A percentile compares a stretch with the other conserved stretches of the same genome.
Conservation (phyloP, 176 grass and related monocot genomes). For the Saccharum spontaneum region DNA sequence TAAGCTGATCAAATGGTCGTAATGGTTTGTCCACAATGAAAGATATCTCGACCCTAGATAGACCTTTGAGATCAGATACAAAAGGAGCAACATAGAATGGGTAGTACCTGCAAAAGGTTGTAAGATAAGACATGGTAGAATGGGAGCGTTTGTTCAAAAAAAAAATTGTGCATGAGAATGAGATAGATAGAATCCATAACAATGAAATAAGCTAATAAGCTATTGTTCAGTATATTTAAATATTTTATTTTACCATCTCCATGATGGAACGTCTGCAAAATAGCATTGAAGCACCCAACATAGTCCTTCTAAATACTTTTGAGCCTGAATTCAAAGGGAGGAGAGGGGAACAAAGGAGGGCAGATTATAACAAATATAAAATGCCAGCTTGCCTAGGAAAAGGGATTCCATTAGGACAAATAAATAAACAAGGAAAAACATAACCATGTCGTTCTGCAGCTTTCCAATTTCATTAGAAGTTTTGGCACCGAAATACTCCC, state of each 20-base stretch:
- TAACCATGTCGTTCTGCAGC: conserved; percentile 45
- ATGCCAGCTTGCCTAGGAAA: neutral
- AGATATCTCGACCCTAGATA: conserved; percentile 36
- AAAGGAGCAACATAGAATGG: conserved; percentile 61
- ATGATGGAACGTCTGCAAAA: too few species aligned
- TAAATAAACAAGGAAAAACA: conserved; percentile 26
- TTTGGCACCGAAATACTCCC: conserved; percentile 45
- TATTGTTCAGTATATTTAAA: neutral
- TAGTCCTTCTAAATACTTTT: too few species aligned
- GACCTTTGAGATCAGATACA: conserved; percentile 54
- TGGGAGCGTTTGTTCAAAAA: neutral
- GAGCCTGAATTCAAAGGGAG: too few species aligned
- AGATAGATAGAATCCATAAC: neutral
- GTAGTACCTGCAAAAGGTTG: conserved; percentile 51
- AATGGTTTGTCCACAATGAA: conserved; percentile 46
- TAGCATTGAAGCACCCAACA: too few species aligned
- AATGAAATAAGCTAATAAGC: conserved; percentile 16
- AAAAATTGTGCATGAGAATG: neutral
- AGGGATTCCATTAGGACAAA: conserved; percentile 7
- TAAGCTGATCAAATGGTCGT: conserved; percentile 65
- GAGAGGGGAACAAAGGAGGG: too few species aligned
- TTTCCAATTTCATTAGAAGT: conserved; percentile 44
- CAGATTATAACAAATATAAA: conserved; percentile 8
- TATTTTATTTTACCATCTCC: conserved; percentile 44
- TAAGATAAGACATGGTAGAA: neutral